Percentiles rank a stretch among this genome's conserved stretches.
Evolutionary conservation across 345 rosid genomes (phyloP).

Genomic region (Lagerstroemia speciosa): DNA sequence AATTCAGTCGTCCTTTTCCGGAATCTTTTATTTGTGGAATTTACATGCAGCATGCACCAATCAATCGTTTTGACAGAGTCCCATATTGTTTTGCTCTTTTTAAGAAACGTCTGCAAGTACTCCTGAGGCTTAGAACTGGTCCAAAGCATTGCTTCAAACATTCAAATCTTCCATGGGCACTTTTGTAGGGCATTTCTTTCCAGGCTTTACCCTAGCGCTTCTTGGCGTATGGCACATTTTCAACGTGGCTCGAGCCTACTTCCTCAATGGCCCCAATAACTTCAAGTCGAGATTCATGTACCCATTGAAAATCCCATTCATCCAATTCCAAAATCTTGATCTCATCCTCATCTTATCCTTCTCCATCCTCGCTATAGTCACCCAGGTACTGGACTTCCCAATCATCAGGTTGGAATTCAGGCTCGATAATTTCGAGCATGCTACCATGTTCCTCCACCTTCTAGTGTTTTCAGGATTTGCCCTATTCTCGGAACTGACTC

Average conservation of each 20-base stretch:
- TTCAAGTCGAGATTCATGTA: slow-evolving; percentile 49
- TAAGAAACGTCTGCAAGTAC: background rate
- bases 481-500: slow-evolving; percentile 45
- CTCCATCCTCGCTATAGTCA: slow-evolving; percentile 45
- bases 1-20: background rate
- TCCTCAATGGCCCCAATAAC: slow-evolving; percentile 40
- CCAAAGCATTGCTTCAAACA: background rate
- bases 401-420: slow-evolving; percentile 34
- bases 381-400: slow-evolving; percentile 56
- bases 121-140: background rate
- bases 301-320: slow-evolving; percentile 31
- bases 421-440: slow-evolving; percentile 73
- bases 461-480: slow-evolving; percentile 58
- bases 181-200: slow-evolving; percentile 61
- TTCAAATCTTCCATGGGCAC: slow-evolving; percentile 39
- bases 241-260: slow-evolving; percentile 50
- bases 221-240: slow-evolving; percentile 80
- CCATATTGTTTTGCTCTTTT: slow-evolving; percentile 8
- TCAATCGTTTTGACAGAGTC: slow-evolving; percentile 11
- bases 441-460: slow-evolving; percentile 79
- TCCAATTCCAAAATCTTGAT: slow-evolving; percentile 43
- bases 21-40: slow-evolving; percentile 36
- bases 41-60: slow-evolving; percentile 52
- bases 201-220: slow-evolving; percentile 55
- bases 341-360: slow-evolving; percentile 43